Evolutionary conservation across 371 early-diverging fungal species (phyloP).

Genomic region (Saksenaea oblongispora): DNA sequence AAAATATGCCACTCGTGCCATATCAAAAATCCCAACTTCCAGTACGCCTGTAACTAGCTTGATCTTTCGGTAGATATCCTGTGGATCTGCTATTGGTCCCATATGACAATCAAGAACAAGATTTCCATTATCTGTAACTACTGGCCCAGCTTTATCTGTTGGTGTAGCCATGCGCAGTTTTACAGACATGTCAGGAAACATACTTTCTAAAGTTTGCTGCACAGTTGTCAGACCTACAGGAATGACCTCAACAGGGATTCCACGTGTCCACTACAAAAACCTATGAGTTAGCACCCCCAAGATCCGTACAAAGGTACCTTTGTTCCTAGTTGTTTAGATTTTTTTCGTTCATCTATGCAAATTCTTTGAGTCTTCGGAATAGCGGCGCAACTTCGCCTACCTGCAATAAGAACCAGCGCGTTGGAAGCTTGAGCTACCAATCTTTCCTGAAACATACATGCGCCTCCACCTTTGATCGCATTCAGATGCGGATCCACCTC

Average conservation of each 20-base stretch:
- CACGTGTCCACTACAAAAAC: slow-evolving; percentile 68
- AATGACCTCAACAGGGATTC: slow-evolving; percentile 90
- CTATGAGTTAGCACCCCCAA: not conserved
- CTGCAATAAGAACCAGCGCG: slow-evolving; percentile 84
- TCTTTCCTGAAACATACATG: slow-evolving; percentile 91
- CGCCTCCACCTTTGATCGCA: slow-evolving; percentile 95
- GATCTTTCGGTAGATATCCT: slow-evolving; percentile 55
- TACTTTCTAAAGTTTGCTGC: slow-evolving; percentile 4
- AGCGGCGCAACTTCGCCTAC: slow-evolving; percentile 18
- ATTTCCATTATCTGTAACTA: slow-evolving; percentile 95
- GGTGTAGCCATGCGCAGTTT: slow-evolving; percentile 76
- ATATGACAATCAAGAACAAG: slow-evolving; percentile 88
- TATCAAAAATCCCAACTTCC: slow-evolving; percentile 90
- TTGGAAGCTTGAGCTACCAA: slow-evolving; percentile 85
- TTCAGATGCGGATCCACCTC: slow-evolving; percentile 83
- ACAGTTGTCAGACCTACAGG: slow-evolving; percentile 62
- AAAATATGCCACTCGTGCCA: slow-evolving; percentile 85
- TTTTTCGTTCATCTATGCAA: slow-evolving; percentile 74
- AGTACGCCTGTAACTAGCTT: slow-evolving; percentile 82
- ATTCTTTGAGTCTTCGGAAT: not conserved
- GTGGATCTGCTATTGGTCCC: slow-evolving; percentile 68
- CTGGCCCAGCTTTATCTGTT: slow-evolving; percentile 89
- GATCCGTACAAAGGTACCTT: slow-evolving; percentile 42
- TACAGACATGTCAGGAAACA: slow-evolving; percentile 33
- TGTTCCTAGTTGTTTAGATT: slow-evolving; percentile 74